Conservation (phyloP, 1,139 yeast species). For the Hemisphaericaspora subhashii region DNA sequence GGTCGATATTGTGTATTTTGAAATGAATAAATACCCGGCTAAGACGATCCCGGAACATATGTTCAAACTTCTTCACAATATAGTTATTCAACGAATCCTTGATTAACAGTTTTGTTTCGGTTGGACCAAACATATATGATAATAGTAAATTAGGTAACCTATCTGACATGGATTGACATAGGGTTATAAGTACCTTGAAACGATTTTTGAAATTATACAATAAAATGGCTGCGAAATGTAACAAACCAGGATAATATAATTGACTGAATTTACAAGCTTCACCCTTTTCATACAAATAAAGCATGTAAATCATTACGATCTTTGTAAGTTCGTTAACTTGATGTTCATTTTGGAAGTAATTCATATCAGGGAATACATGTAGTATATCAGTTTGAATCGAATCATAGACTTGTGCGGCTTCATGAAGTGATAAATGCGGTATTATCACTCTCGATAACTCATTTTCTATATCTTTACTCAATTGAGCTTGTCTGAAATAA, state of each 20-base stretch:
- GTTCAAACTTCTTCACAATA: conserved; percentile 41
- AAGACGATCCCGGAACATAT: conserved; percentile 42
- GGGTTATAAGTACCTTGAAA: conserved; percentile 42
- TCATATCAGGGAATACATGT: conserved; percentile 44
- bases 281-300: conserved; percentile 20
- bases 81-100: conserved; percentile 10
- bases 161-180: conserved; percentile 43
- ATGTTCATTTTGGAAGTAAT: conserved; percentile 35
- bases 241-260: conserved; percentile 24
- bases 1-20: conserved; percentile 34
- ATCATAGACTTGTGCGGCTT: conserved; percentile 9
- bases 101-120: conserved; percentile 9
- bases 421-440: conserved; percentile 3
- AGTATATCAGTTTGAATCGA: conserved; percentile 24
- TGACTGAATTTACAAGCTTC: conserved; percentile 10
- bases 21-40: conserved; percentile 54
- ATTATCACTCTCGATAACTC: conserved; percentile 3
- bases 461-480: conserved; percentile 4
- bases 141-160: conserved; percentile 29
- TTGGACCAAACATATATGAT: conserved; percentile 12
- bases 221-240: conserved; percentile 41
- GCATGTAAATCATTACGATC: conserved; percentile 28
- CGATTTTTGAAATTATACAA: conserved; percentile 35
- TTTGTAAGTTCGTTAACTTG: conserved; percentile 27
- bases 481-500: background rate